Conservation (phyloP, 2,329 filamentous ascomycete genomes). For the Apiospora rasikravindrae region DNA sequence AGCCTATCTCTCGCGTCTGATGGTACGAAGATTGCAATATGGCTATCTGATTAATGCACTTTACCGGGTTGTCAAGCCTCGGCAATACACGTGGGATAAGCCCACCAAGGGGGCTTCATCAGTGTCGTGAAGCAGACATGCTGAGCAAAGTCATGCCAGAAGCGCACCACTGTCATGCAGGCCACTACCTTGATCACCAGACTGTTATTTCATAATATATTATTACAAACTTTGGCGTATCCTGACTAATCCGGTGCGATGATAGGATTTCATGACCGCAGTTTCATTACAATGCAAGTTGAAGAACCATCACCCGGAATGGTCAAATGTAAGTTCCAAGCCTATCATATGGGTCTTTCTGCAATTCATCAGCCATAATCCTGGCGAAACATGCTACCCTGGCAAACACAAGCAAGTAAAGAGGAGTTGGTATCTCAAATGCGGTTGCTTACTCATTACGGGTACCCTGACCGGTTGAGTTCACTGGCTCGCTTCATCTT, state of each 20-base stretch:
- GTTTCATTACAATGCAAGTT: slow-evolving; percentile 71
- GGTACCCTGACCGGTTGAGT: neutral
- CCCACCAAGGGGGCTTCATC: neutral
- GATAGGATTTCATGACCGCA: slow-evolving; percentile 77
- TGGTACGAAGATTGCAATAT: neutral
- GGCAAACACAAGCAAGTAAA: neutral
- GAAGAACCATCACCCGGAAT: slow-evolving; percentile 76
- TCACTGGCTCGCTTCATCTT: neutral
- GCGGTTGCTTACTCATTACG: slow-evolving; percentile 17
- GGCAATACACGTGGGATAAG: neutral
- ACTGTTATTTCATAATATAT: neutral
- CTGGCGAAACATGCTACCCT: neutral
- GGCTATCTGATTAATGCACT: neutral
- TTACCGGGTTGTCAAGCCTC: neutral
- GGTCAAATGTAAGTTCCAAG: slow-evolving; percentile 66
- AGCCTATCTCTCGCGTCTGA: neutral
- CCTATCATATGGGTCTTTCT: neutral
- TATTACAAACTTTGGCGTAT: slow-evolving; percentile 6
- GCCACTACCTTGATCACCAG: neutral
- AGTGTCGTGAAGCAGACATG: neutral
- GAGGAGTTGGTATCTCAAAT: neutral
- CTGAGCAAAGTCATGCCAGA: neutral
- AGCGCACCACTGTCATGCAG: neutral
- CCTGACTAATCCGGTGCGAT: neutral
- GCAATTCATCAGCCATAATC: neutral